Evolutionary conservation across 1,284 basidiomycete species (phyloP).

Genomic region (Amylostereum areolatum): DNA sequence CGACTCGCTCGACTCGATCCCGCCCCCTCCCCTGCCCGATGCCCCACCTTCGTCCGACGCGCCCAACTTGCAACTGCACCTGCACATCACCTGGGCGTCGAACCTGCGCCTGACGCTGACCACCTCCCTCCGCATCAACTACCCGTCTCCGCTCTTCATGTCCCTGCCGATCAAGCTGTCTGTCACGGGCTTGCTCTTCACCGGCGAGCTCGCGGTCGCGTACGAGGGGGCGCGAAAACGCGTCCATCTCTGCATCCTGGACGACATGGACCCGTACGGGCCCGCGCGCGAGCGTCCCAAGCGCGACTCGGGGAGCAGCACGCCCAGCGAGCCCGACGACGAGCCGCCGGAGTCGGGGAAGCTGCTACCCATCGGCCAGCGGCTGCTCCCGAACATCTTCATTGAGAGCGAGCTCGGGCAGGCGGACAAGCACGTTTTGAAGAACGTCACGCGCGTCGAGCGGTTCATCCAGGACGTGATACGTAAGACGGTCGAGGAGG

Average conservation of each 20-base stretch:
- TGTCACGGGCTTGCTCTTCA: slow-evolving; percentile 83
- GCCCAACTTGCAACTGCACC: slow-evolving; percentile 72
- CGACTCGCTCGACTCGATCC: slow-evolving; percentile 3
- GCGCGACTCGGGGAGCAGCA: slow-evolving; percentile 29
- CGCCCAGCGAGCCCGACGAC: slow-evolving; percentile 32
- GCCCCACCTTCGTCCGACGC: slow-evolving; percentile 28
- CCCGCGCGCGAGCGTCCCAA: slow-evolving; percentile 52
- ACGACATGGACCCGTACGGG: slow-evolving; percentile 78
- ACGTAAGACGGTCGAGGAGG: slow-evolving; percentile 90
- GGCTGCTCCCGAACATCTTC: slow-evolving; percentile 84
- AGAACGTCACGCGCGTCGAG: slow-evolving; percentile 96
- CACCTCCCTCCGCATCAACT: slow-evolving; percentile 95
- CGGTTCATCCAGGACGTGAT: slow-evolving; percentile 94
- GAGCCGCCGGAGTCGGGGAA: slow-evolving; percentile 41
- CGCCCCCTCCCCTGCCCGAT: slow-evolving; percentile 9
- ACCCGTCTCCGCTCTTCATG: slow-evolving; percentile 94
- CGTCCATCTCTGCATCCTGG: slow-evolving; percentile 84
- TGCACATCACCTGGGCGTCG: slow-evolving; percentile 71
- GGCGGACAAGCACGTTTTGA: slow-evolving; percentile 90
- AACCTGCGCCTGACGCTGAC: slow-evolving; percentile 78
- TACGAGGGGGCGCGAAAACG: slow-evolving; percentile 81
- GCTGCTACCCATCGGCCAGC: slow-evolving; percentile 72
- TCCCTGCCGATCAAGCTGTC: slow-evolving; percentile 89
- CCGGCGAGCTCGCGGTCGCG: slow-evolving; percentile 84
- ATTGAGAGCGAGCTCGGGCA: slow-evolving; percentile 98